Percentiles rank a stretch among this genome's conserved stretches.
Evolutionary conservation across 2,329 filamentous ascomycete species (phyloP).

Genomic region (Escovopsis weberi): DNA sequence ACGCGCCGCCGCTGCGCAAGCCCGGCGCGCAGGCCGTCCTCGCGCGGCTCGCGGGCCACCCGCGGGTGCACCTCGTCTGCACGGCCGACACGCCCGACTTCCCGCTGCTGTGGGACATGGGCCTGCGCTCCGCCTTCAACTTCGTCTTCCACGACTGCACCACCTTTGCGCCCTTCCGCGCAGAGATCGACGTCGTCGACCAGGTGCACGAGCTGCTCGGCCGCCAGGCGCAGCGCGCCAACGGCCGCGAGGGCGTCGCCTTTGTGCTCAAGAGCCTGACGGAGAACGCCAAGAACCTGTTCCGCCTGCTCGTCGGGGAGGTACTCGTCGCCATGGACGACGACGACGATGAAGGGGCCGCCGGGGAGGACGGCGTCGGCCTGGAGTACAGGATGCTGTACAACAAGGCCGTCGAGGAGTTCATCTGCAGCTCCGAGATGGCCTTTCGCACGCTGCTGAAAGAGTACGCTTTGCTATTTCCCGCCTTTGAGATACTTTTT

Average conservation of each 20-base stretch:
- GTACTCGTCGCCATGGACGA: constrained; percentile 58
- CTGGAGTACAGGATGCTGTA: constrained; percentile 88
- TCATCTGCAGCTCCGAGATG: constrained; percentile 94
- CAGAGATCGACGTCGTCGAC: constrained; percentile 74
- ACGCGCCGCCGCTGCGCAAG: constrained; percentile 62
- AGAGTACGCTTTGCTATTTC: constrained; percentile 42
- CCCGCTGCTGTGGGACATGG: constrained; percentile 76
- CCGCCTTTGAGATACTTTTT: neutral
- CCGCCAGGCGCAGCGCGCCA: constrained; percentile 61
- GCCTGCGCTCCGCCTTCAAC: constrained; percentile 66
- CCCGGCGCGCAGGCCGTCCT: constrained; percentile 56
- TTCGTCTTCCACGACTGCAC: constrained; percentile 91
- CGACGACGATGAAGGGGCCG: constrained; percentile 24
- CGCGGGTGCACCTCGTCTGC: constrained; percentile 56
- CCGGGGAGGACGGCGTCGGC: constrained; percentile 38
- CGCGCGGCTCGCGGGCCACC: constrained; percentile 60
- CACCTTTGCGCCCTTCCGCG: constrained; percentile 61
- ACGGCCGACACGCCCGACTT: constrained; percentile 85
- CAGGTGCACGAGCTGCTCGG: constrained; percentile 80
- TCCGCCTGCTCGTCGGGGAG: constrained; percentile 72
- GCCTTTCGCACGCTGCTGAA: constrained; percentile 87
- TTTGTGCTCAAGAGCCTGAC: constrained; percentile 85
- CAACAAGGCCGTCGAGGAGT: constrained; percentile 90
- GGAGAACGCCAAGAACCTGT: constrained; percentile 81
- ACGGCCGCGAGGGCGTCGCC: constrained; percentile 79